phyloP scores from a whole-genome alignment of 2,329 filamentous ascomycete genomes.

The Zasmidium angulare region DNA sequence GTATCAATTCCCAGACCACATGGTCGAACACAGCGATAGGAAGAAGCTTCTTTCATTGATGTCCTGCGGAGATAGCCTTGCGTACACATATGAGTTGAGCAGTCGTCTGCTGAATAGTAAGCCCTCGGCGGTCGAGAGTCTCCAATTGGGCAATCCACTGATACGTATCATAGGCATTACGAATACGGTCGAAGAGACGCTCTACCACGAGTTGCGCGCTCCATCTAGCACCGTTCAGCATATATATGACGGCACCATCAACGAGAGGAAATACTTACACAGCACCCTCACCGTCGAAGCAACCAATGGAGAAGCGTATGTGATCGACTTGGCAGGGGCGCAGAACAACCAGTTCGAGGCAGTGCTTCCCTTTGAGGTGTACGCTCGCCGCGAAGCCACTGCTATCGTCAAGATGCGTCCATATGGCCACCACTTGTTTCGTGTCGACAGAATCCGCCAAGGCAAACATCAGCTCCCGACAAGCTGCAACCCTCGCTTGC shows the following conservation, averaged over 20 bases:
- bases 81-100: not conserved
- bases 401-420: no score
- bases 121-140: no score
- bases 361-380: not conserved
- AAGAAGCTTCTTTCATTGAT: not conserved
- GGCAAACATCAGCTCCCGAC: not conserved
- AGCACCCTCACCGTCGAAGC: not conserved
- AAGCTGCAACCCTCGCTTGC: not conserved
- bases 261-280: not conserved
- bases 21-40: not conserved
- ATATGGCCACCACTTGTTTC: not conserved
- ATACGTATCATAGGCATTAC: not conserved
- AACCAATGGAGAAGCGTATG: not conserved
- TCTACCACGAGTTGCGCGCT: not conserved
- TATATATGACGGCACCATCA: not conserved
- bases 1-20: not conserved
- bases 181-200: not conserved
- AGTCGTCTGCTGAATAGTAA: not conserved
- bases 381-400: not conserved
- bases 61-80: not conserved
- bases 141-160: not conserved
- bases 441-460: not conserved
- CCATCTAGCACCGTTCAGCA: not conserved
- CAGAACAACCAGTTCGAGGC: conserved; percentile 3
- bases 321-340: conserved; percentile 5